Base-by-base conservation (phyloP, 169 alveolate genomes). In the Eimeria maxima region DNA sequence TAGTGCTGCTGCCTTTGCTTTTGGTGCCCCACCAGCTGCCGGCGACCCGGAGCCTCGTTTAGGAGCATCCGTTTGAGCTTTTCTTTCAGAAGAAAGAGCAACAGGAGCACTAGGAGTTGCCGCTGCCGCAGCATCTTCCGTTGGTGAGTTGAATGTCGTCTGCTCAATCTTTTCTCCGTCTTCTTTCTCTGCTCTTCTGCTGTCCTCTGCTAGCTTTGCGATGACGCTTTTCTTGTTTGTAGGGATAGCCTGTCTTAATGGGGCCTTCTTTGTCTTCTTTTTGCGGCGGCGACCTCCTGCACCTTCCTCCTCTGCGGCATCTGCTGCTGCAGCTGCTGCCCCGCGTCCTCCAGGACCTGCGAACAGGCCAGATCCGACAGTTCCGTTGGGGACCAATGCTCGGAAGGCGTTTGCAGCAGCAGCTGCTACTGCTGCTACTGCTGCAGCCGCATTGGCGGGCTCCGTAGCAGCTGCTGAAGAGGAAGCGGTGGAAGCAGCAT, bases 161-260 rank as follows among this genome's bases (percentile, higher is more conserved):
- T 18, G 14, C 42, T 47, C 89, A 20, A 45, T 44, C 87, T 45
- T 65, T 74, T 29, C 81, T 55, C 55, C 71, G 71, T 42, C 47
- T 47, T 83, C 81, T 44, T 83, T 76, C 45, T 73, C 95, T 33
- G 74, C 95, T 33, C 95, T n/a, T 55, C 95, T 20, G 65, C 84
- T 83, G 55, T 91, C 95, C 53, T 91, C 95, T 6, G 95, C 95
- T 38, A 91, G 90, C 27, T 86, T 47, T 42, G 95, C 95, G 22
- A 91, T 91, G 81, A 55, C 57, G 44, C 95, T 91, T 78, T 91
- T 91, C 44, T 50, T 74, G 67, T 91, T 91, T 44, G 90, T 38
- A 20, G 95, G 95, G 45, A 91, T 91, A 29, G 95, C 60, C 0
- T 74, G 89, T 11, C 90, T 83, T n/a, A 69, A 90, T 3, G 76